Evolutionary conservation across 2,329 filamentous ascomycete genomes (phyloP), one percentile per base, ranked within the genome.

Genomic region (Clarireedia monteithiana): DNA sequence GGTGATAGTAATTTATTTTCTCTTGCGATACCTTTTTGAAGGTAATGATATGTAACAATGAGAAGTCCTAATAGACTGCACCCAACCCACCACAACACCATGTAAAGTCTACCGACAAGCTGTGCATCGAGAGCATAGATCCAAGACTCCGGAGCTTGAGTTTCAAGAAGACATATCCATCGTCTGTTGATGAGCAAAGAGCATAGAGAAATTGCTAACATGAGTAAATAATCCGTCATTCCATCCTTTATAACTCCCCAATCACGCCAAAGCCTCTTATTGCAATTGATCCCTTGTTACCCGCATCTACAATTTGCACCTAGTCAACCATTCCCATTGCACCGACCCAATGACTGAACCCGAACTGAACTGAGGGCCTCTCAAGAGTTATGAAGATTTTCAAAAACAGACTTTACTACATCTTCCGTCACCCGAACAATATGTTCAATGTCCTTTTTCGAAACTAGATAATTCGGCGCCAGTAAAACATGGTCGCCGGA

Each of bases 401-500:
- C 30, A 45, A 68, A 66, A 40, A 66, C 64, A 26, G 59, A 50
- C 6, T 60, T 51, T 6, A 68, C 56, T 14, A 64, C 63, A 12
- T 58, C 60, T 15, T 59, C 57, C 23, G 58, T 58, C 1, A 70
- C 71, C 34, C 77, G 70, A 5, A 81, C 81, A 53, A 86, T 79
- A 24, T 72, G 65, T 14, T 77, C 74, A 42, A 86, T 71, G 46
- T 84, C 76, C 12, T 73, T 73, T 50, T 72, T 70, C 0, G 74
- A 78, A 42, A 82, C 72, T 60, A 77, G 82, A 68, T 81, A 86
- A 4, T 82, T 74, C 17, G 84, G 84, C 7, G 81, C 77, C 20
- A 87, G 63, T 38, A 86, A 73, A 46, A 86, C 71, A 68, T 85
- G 81, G 63, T 87, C 84, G 2, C 84, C 84, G 5, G 64, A 67